Percentiles rank a stretch among this genome's conserved stretches.
Conservation (phyloP, 2,329 filamentous ascomycete genomes). For the Oidium heveae region DNA sequence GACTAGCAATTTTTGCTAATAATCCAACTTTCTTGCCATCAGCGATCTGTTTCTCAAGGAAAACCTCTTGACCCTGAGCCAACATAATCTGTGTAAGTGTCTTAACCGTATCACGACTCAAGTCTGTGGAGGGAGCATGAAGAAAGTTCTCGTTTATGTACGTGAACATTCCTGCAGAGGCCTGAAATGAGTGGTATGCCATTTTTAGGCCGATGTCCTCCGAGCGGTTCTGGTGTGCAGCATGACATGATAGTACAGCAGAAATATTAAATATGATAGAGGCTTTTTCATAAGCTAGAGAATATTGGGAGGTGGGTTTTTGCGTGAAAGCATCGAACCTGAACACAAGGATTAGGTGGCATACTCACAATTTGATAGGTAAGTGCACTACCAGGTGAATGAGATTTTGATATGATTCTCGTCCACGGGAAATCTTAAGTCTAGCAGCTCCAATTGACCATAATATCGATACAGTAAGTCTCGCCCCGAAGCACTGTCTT, state of each 20-base stretch:
- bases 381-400: slow-evolving; percentile 57
- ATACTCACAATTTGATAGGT: not conserved
- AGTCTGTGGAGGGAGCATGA: slow-evolving; percentile 84
- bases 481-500: slow-evolving; percentile 79
- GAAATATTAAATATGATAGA: slow-evolving; percentile 99
- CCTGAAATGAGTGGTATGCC: slow-evolving; percentile 94
- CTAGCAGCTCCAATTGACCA: slow-evolving; percentile 81
- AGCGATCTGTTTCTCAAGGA: slow-evolving; percentile 81
- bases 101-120: slow-evolving; percentile 89
- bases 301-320: slow-evolving; percentile 91
- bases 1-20: slow-evolving; percentile 76
- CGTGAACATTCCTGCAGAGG: slow-evolving; percentile 96
- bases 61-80: slow-evolving; percentile 90
- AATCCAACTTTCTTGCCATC: slow-evolving; percentile 85
- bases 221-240: slow-evolving; percentile 70
- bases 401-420: slow-evolving; percentile 98
- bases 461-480: slow-evolving; percentile 95
- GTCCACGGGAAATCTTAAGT: slow-evolving; percentile 86
- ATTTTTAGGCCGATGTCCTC: slow-evolving; percentile 88
- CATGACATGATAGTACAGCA: slow-evolving; percentile 86
- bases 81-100: slow-evolving; percentile 80
- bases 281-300: slow-evolving; percentile 89
- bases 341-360: slow-evolving; percentile 4
- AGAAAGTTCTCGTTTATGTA: slow-evolving; percentile 99
- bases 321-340: slow-evolving; percentile 99